Percentiles rank a stretch among this genome's conserved stretches.
These are phyloP conservation scores for Plasmodium blacklocki DNA, from an alignment of 169 alveolate species.

Conservation along the genomic window DNA sequence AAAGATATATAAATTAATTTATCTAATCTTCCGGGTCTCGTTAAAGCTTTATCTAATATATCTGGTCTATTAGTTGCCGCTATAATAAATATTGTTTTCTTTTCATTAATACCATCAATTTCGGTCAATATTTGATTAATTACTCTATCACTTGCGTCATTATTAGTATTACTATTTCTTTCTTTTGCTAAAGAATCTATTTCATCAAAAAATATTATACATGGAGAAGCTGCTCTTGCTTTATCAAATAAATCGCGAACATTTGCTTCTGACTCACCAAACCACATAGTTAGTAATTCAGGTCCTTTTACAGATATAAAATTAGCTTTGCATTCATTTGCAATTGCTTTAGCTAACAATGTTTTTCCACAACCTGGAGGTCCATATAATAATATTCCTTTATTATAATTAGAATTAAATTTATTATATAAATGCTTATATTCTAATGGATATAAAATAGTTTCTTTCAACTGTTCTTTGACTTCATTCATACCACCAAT, in stretches of 20 bases:
- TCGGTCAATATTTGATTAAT: constrained; percentile 95
- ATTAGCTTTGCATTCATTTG: constrained; percentile 92
- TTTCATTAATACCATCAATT: constrained; percentile 94
- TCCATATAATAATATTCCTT: constrained; percentile 93
- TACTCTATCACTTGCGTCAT: constrained; percentile 96
- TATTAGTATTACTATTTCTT: constrained; percentile 91
- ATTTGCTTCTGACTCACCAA: constrained; percentile 88
- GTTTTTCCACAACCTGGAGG: constrained; percentile 98
- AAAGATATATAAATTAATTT: constrained; percentile 95
- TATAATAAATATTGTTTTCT: constrained; percentile 93
- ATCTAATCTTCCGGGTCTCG: constrained; percentile 96
- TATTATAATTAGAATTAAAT: constrained; percentile 86
- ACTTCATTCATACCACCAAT: constrained; percentile 93
- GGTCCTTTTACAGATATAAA: constrained; percentile 91
- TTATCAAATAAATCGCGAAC: constrained; percentile 87
- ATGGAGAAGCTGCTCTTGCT: constrained; percentile 92
- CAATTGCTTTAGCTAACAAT: constrained; percentile 92
- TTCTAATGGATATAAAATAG: constrained; percentile 88
- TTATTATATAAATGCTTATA: constrained; percentile 86
- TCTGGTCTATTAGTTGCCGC: constrained; percentile 97
- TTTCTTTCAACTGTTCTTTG: constrained; percentile 89
- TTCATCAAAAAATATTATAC: constrained; percentile 97
- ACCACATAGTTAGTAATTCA: constrained; percentile 88
- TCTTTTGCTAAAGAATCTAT: constrained; percentile 97
- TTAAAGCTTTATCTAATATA: constrained; percentile 93